Conservation (phyloP, 1,284 basidiomycete genomes). For the Leccinum subrobustum region DNA sequence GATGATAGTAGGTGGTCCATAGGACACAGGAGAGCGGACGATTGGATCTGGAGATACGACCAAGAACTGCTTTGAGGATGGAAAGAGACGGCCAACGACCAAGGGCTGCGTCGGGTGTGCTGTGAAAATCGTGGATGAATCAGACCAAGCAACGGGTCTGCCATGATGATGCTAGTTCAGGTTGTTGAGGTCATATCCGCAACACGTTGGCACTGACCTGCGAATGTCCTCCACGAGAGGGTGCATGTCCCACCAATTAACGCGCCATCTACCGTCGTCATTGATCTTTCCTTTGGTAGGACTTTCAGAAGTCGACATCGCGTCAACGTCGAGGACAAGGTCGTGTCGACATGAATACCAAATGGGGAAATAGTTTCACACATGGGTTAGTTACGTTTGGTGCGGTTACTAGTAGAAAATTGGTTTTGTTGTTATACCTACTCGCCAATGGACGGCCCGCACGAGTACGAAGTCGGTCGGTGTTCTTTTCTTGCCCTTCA, state of each 20-base stretch:
- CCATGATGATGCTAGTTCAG: neutral
- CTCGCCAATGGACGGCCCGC: constrained; percentile 26
- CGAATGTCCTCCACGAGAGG: constrained; percentile 55
- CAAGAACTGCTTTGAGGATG: constrained; percentile 62
- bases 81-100: constrained; percentile 64
- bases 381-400: neutral
- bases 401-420: neutral
- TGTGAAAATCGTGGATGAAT: constrained; percentile 64
- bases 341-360: neutral
- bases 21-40: constrained; percentile 43
- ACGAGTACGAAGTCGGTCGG: constrained; percentile 71
- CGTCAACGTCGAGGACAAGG: neutral
- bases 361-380: neutral
- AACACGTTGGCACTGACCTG: constrained; percentile 39
- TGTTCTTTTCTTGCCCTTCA: constrained; percentile 7
- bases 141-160: constrained; percentile 71
- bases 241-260: constrained; percentile 73
- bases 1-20: constrained; percentile 62
- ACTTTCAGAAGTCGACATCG: constrained; percentile 28
- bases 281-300: constrained; percentile 58
- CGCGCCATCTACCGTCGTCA: constrained; percentile 51
- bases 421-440: neutral
- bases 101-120: constrained; percentile 59
- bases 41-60: constrained; percentile 54
- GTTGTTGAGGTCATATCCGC: neutral